Percentiles rank a stretch among this genome's conserved stretches.
phyloP scores from a whole-genome alignment of 257 asterid genomes.

The Capsicum rhomboideum region DNA sequence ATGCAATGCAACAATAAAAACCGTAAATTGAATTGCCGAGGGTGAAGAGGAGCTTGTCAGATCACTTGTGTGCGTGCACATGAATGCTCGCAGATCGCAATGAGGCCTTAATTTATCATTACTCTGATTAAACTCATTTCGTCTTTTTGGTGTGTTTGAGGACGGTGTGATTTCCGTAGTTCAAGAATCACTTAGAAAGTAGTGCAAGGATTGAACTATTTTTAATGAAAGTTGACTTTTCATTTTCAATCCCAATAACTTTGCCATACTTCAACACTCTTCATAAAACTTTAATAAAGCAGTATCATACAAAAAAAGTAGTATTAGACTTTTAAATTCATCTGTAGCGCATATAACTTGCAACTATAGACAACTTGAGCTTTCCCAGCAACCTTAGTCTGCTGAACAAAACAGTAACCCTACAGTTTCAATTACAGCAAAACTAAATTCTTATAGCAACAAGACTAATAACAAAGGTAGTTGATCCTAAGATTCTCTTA shows the following conservation, averaged over 20 bases:
- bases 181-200: neutral
- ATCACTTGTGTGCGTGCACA: neutral
- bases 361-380: neutral
- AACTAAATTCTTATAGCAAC: neutral
- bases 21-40: neutral
- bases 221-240: slow-evolving; percentile 7
- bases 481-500: neutral
- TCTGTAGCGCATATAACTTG: too few relatives aligned
- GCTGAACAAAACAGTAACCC: neutral
- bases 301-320: neutral
- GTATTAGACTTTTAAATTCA: too few relatives aligned
- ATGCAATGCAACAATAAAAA: neutral
- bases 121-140: too few relatives aligned
- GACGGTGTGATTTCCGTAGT: neutral
- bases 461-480: neutral
- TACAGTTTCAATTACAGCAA: neutral
- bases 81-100: neutral
- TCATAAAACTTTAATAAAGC: neutral
- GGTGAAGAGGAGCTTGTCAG: neutral
- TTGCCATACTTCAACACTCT: neutral
- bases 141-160: neutral
- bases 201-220: neutral
- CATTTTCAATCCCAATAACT: slow-evolving; percentile 7
- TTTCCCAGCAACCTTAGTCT: neutral
- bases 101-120: neutral